Conservation (phyloP, 768 basidiomycete genomes). For the Tricholomella constricta region DNA sequence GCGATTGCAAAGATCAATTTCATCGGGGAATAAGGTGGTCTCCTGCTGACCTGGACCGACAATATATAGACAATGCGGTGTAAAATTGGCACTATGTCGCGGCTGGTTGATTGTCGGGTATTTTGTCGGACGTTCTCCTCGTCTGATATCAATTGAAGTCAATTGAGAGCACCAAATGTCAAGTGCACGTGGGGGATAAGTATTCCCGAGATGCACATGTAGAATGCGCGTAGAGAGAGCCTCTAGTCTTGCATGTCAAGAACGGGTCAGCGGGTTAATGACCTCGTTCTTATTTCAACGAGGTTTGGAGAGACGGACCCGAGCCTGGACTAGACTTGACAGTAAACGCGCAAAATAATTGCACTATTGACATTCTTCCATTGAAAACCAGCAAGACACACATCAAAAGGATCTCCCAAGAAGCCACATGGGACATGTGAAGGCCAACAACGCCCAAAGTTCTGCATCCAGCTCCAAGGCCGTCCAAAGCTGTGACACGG, state of each 20-base stretch:
- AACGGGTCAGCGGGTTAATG: conserved; percentile 1
- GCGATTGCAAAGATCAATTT: conserved; percentile 15
- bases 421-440: no score
- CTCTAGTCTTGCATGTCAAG: neutral
- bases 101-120: conserved; percentile 13
- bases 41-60: neutral
- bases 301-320: neutral
- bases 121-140: conserved; percentile 2
- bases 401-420: no score
- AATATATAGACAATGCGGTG: conserved; percentile 9
- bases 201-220: neutral
- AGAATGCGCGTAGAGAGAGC: neutral
- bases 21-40: conserved; percentile 5
- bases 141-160: neutral
- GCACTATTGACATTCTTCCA: no score
- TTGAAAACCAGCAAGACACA: no score
- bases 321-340: no score
- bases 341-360: no score
- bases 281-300: neutral
- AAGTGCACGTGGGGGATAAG: conserved; percentile 6
- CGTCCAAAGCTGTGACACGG: no score
- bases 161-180: neutral
- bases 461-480: no score
- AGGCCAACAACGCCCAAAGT: no score
- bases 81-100: conserved; percentile 9